Evolutionary conservation across 2,329 filamentous ascomycete genomes (phyloP).

Genomic region (Penicillium brevicompactum): DNA sequence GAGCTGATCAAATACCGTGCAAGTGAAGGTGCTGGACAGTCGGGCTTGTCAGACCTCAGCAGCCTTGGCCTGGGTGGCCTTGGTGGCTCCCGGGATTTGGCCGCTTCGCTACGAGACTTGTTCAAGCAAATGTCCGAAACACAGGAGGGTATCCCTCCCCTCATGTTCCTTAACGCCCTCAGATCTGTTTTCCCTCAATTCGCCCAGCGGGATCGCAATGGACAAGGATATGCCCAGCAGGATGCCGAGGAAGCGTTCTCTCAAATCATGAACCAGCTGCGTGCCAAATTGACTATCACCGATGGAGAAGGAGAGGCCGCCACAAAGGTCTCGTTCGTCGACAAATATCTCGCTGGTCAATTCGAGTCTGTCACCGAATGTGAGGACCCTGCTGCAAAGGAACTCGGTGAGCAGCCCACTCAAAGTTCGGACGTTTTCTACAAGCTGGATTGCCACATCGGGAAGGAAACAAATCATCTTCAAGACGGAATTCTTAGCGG

Average conservation of each 20-base stretch:
- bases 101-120: conserved; percentile 74
- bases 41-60: conserved; percentile 47
- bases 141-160: conserved; percentile 80
- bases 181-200: conserved; percentile 87
- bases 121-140: conserved; percentile 90
- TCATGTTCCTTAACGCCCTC: conserved; percentile 79
- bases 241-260: conserved; percentile 99
- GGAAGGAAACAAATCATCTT: conserved; percentile 81
- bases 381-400: conserved; percentile 76
- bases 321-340: conserved; percentile 71
- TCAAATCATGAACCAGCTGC: conserved; percentile 83
- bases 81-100: conserved; percentile 68
- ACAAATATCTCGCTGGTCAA: conserved; percentile 84
- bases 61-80: conserved; percentile 62
- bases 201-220: conserved; percentile 80
- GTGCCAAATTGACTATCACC: conserved; percentile 72
- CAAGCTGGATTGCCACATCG: conserved; percentile 97
- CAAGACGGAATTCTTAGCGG: conserved; percentile 82
- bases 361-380: conserved; percentile 80
- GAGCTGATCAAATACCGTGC: conserved; percentile 67
- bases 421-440: conserved; percentile 74
- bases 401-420: conserved; percentile 71
- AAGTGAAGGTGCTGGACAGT: conserved; percentile 34
- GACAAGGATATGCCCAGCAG: conserved; percentile 90
- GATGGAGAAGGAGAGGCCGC: conserved; percentile 47